phyloP scores from a whole-genome alignment of 495 filamentous ascomycete genomes.

The Penicillium nucicola region DNA sequence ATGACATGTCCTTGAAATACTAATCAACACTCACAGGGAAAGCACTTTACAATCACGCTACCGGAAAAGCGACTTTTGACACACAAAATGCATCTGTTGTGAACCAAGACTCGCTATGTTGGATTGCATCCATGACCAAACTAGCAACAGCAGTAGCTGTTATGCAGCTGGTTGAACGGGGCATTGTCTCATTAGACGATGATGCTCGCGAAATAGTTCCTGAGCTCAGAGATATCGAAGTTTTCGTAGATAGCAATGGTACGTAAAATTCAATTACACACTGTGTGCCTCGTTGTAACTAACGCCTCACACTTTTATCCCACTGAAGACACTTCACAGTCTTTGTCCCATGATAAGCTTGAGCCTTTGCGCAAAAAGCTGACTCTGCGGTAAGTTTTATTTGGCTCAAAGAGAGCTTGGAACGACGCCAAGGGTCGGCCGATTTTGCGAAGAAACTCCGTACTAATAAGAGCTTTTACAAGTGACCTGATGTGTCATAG shows the following conservation, averaged over 20 bases:
- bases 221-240: slow-evolving; percentile 12
- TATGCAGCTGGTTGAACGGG: slow-evolving; percentile 43
- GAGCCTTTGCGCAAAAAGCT: neutral
- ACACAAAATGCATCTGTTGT: neutral
- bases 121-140: slow-evolving; percentile 24
- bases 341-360: neutral
- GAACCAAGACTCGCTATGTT: slow-evolving; percentile 7
- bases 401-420: too few relatives aligned
- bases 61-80: slow-evolving; percentile 1
- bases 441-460: neutral
- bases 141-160: slow-evolving; percentile 42
- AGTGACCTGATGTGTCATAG: slow-evolving; percentile 14
- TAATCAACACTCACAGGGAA: neutral
- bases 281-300: too few relatives aligned
- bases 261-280: neutral
- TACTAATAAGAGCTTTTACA: neutral
- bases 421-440: too few relatives aligned
- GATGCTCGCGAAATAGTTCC: slow-evolving; percentile 29
- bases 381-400: neutral
- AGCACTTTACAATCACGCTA: neutral
- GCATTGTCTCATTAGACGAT: slow-evolving; percentile 33
- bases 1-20: neutral
- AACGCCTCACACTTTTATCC: too few relatives aligned
- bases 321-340: too few relatives aligned
- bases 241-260: neutral